Base-by-base conservation (phyloP, 306 rosid genomes). In the Prunus salicina region DNA sequence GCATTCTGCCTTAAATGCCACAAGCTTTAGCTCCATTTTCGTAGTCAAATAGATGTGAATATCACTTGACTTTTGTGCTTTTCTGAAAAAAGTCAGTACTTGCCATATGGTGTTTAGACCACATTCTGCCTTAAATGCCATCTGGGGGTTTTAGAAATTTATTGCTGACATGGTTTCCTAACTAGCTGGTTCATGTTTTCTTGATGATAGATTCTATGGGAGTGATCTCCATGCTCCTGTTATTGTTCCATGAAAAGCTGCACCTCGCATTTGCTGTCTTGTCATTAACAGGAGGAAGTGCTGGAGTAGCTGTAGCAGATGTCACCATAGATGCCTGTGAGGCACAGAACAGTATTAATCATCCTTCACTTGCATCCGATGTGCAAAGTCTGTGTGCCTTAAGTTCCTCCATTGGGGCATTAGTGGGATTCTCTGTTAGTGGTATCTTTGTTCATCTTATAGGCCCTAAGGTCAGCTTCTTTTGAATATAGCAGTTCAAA, bases 291-390 rank as follows among this genome's bases (percentile, higher is more conserved):
- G 88, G 82, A 10, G 92, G 89, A 63, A 95, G 97, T 82, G 91
- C 93, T 41, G 96, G 95, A 56, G 95, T 76, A 72, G 97, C 98
- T 53, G 76, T 84, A 80, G 97, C 98, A 32, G 98, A 95, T 57
- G 98, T 95, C 70, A 95, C 98, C 49, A 95, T 92, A 67, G 98
- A 92, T 80, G 98, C 98, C 18, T 95, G 98, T 72, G 96, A 89
- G 73, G 98, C 97, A 53, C 98, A 92, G 79, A 92, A 92, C 85
- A 95, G 97, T 64, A 92, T 83, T 30, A 80, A 77, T 46, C 93
- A 88, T 80, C 93, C 93, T 22, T 83, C 84, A 28, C 90, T 90
- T 58, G 98, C 97, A 16, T 69, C 98, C 52, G 97, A 95, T 80
- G 81, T 95, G 93, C 98, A 95, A 83, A 95, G 98, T 84, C 85